Base-by-base conservation (phyloP, 768 basidiomycete species). In the Collybiopsis confluens region DNA sequence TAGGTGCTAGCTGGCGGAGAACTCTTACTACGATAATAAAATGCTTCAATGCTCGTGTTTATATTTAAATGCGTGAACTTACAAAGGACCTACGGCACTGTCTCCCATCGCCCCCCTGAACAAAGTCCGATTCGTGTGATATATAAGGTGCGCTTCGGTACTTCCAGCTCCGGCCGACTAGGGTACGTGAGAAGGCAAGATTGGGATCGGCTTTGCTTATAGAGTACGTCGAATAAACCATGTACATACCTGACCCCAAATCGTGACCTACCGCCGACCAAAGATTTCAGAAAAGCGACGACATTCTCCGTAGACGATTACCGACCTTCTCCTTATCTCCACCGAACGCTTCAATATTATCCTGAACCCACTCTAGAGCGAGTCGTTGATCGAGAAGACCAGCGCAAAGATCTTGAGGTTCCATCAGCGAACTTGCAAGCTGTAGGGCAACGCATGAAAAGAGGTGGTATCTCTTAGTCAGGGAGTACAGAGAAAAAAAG, bases 291-390 rank as follows among this genome's bases (percentile, higher is more conserved):
- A 23, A 9, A n/a, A 45, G 30, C 18, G 28, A 20, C 16, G 26
- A 23, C 27, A 5, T 5, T 5, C n/a, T 1, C 15, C 13, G 4
- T 37, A 15, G 18, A 21, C 21, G 60, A 6, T 20, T 2, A 54
- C 60, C 21, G 59, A 73, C 81, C 68, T 82, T 85, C 9, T 65
- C 56, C 11, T 79, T 77, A 64, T 85, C 79, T 1, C 85, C 85
- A 16, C 85, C 84, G 59, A 88, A 88, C 2, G 74, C 73, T 3
- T 69, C 74, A 11, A 88, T 80, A 59, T 89, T 85, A 18, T 82
- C 69, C 56, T 85, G 77, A 1, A 88, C 68, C 64, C 85, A 89
- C 15, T 68, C 58, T 0, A 90, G 64, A 0, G 84, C 83, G 24
- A 73, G 68, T 1, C 74, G 68, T 64, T 87, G 83, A 62, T 90